phyloP scores from a whole-genome alignment of 768 basidiomycete species.

The Mrakia gelida region DNA sequence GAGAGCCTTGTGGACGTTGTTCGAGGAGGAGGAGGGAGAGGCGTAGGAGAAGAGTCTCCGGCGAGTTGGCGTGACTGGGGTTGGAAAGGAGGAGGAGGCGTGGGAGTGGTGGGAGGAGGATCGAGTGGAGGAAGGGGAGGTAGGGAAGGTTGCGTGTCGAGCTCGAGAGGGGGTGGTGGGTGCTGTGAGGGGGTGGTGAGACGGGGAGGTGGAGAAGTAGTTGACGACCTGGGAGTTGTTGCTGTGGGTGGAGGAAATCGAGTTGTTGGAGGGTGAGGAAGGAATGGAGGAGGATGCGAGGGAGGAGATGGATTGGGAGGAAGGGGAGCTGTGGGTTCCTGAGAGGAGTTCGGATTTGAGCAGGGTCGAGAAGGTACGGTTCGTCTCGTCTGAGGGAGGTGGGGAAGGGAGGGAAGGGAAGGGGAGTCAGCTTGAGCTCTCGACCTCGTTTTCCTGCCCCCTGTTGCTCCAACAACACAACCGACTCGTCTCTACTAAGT shows the following conservation, averaged over 20 bases:
- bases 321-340: conserved; percentile 1
- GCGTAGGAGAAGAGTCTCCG: conserved; percentile 42
- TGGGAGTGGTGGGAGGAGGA: conserved; percentile 14
- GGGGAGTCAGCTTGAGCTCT: neutral
- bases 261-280: conserved; percentile 35
- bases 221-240: neutral
- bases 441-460: too few relatives aligned
- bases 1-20: conserved; percentile 50
- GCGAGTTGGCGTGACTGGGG: conserved; percentile 43
- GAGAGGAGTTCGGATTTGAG: conserved; percentile 49
- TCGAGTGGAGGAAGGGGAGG: conserved; percentile 15
- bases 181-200: conserved; percentile 16
- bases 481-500: too few relatives aligned
- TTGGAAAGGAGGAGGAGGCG: conserved; percentile 31
- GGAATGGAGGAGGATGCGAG: conserved; percentile 38
- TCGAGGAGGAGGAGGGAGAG: conserved; percentile 41
- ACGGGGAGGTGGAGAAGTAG: conserved; percentile 29
- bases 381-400: conserved; percentile 46
- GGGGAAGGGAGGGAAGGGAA: neutral
- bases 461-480: neutral
- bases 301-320: conserved; percentile 25
- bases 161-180: conserved; percentile 55
- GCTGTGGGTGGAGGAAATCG: too few relatives aligned
- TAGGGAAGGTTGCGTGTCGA: conserved; percentile 47
- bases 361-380: conserved; percentile 48